Conservation (phyloP, 129 eudicot species). For the Helichrysum umbraculigerum region DNA sequence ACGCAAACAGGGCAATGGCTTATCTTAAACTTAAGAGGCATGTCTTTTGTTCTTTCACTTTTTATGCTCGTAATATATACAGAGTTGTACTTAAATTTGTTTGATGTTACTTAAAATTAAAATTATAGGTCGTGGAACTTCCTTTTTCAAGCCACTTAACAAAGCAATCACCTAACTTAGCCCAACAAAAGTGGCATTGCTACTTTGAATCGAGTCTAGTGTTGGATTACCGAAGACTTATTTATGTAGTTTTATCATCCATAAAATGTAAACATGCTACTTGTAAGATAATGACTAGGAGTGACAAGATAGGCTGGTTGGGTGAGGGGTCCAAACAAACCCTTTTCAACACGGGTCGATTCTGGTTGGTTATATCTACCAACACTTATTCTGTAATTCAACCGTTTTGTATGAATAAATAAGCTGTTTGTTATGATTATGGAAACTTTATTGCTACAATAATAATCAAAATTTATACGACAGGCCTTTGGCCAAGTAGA, state of each 20-base stretch:
- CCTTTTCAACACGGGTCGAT: neutral
- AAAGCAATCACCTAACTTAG: neutral
- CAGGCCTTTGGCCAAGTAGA: neutral
- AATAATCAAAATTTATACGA: no score
- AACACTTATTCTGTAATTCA: neutral
- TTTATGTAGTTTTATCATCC: neutral
- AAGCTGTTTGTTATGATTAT: neutral
- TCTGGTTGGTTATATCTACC: neutral
- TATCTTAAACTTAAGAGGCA: conserved; percentile 82
- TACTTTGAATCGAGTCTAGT: neutral
- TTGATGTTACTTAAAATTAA: no score
- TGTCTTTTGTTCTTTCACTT: conserved; percentile 14
- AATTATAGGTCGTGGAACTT: no score
- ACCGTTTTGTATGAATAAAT: no score
- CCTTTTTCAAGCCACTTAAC: neutral
- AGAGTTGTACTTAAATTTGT: neutral
- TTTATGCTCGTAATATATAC: neutral
- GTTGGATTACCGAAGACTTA: neutral
- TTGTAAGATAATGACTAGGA: neutral
- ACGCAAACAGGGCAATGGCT: conserved; percentile 99
- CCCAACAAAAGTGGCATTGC: neutral
- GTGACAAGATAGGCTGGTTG: neutral
- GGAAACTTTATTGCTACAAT: no score
- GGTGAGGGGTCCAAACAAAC: neutral
- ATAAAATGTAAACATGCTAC: neutral